phyloP scores from a whole-genome alignment of 2,329 filamentous ascomycete species.

The Trichoderma sp. region DNA sequence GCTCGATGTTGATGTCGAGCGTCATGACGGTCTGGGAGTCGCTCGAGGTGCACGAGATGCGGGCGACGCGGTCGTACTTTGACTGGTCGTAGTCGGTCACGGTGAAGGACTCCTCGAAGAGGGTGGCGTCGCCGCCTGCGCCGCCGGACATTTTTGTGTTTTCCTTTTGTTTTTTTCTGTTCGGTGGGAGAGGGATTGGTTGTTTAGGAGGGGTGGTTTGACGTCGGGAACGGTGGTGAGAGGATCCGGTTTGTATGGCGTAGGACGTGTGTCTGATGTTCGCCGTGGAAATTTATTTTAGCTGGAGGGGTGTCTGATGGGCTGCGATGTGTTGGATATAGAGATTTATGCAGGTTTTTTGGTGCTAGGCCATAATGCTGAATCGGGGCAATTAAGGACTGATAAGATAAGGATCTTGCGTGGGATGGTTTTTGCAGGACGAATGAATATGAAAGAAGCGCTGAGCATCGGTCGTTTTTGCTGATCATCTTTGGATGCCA shows the following conservation, averaged over 20 bases:
- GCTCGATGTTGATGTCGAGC: constrained; percentile 91
- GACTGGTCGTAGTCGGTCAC: constrained; percentile 76
- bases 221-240: background rate
- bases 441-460: background rate
- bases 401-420: constrained; percentile 6
- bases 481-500: background rate
- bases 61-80: constrained; percentile 95
- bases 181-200: background rate
- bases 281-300: constrained; percentile 13
- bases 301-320: constrained; percentile 19
- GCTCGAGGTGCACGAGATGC: constrained; percentile 74
- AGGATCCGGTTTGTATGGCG: constrained; percentile 9
- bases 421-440: background rate
- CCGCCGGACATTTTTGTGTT: constrained; percentile 35
- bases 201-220: background rate
- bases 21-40: constrained; percentile 76
- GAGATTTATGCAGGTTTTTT: background rate
- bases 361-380: background rate
- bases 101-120: constrained; percentile 91
- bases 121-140: constrained; percentile 78
- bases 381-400: constrained; percentile 1
- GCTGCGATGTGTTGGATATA: background rate
- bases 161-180: constrained; percentile 26
- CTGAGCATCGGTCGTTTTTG: background rate
- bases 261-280: constrained; percentile 1